Conservation (phyloP, 1,284 basidiomycete genomes). For the Tilletia caries region DNA sequence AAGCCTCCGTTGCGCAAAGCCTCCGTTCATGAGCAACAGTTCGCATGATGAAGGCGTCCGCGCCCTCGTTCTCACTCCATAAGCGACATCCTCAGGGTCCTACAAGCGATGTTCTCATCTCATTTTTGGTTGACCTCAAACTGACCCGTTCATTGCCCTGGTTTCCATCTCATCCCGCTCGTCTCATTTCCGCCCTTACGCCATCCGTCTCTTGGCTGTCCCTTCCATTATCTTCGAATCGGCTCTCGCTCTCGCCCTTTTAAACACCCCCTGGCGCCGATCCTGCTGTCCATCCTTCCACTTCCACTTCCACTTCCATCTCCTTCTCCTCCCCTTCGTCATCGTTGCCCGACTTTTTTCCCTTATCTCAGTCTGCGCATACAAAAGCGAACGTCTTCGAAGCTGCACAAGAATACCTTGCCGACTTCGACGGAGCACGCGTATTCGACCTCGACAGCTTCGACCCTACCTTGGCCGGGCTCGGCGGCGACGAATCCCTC, state of each 20-base stretch:
- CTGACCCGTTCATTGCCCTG: background rate
- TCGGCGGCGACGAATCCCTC: slow-evolving; percentile 11
- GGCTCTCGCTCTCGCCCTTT: too few relatives aligned
- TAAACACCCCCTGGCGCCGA: too few relatives aligned
- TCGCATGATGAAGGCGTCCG: too few relatives aligned
- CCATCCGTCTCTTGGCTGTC: background rate
- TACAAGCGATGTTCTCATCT: background rate
- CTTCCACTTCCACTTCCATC: background rate
- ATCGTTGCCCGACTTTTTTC: background rate
- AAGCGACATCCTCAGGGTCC: too few relatives aligned
- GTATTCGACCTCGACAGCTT: slow-evolving; percentile 26
- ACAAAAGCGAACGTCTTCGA: slow-evolving; percentile 48
- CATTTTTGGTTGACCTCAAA: background rate
- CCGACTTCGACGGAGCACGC: slow-evolving; percentile 11
- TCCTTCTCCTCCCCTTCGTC: background rate
- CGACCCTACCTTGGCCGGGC: background rate
- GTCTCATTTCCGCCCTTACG: background rate
- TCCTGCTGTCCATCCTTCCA: too few relatives aligned
- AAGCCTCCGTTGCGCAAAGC: background rate
- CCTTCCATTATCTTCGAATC: background rate
- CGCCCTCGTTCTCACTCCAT: too few relatives aligned
- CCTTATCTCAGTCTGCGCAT: slow-evolving; percentile 35
- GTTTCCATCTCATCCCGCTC: background rate
- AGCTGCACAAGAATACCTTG: slow-evolving; percentile 17
- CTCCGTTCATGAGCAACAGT: too few relatives aligned